phyloP scores from a whole-genome alignment of 2,329 filamentous ascomycete species.

The Leptodontidium sp. region DNA sequence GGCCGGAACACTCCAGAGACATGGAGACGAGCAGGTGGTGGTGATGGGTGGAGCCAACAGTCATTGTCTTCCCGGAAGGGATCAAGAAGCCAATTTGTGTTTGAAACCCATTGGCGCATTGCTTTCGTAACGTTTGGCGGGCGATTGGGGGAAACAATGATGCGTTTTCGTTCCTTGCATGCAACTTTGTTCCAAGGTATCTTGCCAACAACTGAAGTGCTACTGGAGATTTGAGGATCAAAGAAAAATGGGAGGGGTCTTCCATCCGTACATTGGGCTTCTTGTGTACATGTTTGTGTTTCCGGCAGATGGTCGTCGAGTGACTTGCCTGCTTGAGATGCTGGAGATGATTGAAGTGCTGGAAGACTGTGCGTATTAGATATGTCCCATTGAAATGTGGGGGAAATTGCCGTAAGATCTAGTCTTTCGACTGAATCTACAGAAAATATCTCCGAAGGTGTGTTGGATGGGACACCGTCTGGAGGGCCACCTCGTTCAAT shows the following conservation, averaged over 20 bases:
- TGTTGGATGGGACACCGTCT: too few species aligned
- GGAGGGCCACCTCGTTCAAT: background rate
- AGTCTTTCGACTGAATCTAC: too few species aligned
- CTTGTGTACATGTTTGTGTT: background rate
- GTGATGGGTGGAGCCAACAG: conserved; percentile 41
- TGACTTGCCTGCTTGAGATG: background rate
- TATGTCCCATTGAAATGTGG: too few species aligned
- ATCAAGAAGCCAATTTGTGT: conserved; percentile 33
- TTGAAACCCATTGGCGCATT: conserved; percentile 35
- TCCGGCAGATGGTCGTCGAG: background rate
- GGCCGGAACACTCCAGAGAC: conserved; percentile 26
- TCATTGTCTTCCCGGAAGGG: conserved; percentile 36
- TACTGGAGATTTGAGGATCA: background rate
- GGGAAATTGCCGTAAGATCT: too few species aligned
- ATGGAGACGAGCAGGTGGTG: conserved; percentile 32
- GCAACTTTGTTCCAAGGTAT: conserved; percentile 26
- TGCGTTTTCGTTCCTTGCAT: conserved; percentile 33
- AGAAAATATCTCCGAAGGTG: too few species aligned
- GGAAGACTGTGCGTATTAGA: background rate
- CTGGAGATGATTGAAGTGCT: background rate
- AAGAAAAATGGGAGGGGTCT: background rate
- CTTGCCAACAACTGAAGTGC: background rate
- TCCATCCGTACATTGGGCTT: background rate
- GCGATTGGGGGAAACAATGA: conserved; percentile 30
- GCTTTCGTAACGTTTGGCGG: conserved; percentile 31